phyloP scores from a whole-genome alignment of 2,329 filamentous ascomycete genomes.

The Simplicillium sp. region DNA sequence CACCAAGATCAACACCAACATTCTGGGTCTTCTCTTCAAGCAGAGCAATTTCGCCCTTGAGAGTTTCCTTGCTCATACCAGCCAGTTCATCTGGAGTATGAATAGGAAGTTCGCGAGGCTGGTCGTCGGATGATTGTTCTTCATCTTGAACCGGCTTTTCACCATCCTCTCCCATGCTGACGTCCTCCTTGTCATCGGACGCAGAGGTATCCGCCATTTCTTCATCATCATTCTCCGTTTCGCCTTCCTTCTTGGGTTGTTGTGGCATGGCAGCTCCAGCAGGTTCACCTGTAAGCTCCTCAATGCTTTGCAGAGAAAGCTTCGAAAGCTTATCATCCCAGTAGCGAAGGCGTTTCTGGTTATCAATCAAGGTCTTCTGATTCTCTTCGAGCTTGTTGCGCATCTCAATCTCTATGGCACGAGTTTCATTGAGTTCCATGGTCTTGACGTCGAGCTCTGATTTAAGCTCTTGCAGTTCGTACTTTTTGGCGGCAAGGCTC shows the following conservation, averaged over 20 bases:
- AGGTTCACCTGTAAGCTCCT: constrained; percentile 46
- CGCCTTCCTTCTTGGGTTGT: constrained; percentile 19
- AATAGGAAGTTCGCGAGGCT: constrained; percentile 56
- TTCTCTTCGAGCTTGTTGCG: constrained; percentile 95
- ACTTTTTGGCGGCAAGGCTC: constrained; percentile 67
- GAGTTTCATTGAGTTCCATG: constrained; percentile 76
- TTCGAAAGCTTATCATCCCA: constrained; percentile 89
- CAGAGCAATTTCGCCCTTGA: constrained; percentile 53
- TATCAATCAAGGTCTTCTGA: constrained; percentile 79
- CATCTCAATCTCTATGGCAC: constrained; percentile 93
- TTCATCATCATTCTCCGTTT: constrained; percentile 17
- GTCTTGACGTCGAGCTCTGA: constrained; percentile 79
- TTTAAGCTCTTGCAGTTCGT: constrained; percentile 72
- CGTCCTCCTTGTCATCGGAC: constrained; percentile 8
- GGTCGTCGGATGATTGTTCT: constrained; percentile 15
- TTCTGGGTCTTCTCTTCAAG: constrained; percentile 69
- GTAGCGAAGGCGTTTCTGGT: constrained; percentile 72
- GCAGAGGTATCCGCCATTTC: constrained; percentile 8
- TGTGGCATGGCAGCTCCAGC: constrained; percentile 11
- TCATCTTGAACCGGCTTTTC: constrained; percentile 14
- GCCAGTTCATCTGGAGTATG: constrained; percentile 66
- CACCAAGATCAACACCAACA: constrained; percentile 77
- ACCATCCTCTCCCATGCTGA: constrained; percentile 12
- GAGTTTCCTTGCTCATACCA: constrained; percentile 52
- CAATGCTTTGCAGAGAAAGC: constrained; percentile 71